Percentiles rank a stretch among this genome's conserved stretches.
Evolutionary conservation across 116 monocot genomes (phyloP).

Genomic region (Zostera marina): DNA sequence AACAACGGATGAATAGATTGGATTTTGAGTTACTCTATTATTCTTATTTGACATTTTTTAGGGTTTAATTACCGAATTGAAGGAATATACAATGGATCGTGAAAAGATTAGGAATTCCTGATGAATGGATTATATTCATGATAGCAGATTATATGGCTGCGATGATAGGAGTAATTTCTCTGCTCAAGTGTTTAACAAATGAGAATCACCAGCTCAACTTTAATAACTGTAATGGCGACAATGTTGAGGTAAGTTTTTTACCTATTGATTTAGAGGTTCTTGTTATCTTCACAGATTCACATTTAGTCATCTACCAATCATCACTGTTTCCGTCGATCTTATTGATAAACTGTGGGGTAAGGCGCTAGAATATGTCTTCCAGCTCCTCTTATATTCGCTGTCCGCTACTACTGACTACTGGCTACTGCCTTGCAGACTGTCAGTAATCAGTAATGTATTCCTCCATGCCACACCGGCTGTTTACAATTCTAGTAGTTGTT

Average conservation of each 20-base stretch:
- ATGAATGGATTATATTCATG: constrained; percentile 97
- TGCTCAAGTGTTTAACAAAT: constrained; percentile 96
- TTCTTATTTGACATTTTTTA: constrained; percentile 2
- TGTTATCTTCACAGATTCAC: too few relatives aligned
- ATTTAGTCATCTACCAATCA: too few relatives aligned
- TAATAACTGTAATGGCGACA: constrained; percentile 96
- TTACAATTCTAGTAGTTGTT: too few relatives aligned
- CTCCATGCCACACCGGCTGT: neutral
- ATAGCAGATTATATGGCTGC: constrained; percentile 99
- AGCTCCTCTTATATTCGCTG: too few relatives aligned
- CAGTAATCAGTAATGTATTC: constrained; percentile 25
- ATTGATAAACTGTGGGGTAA: too few relatives aligned
- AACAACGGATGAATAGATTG: neutral
- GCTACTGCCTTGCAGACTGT: too few relatives aligned
- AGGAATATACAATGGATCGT: constrained; percentile 36
- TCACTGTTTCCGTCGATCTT: too few relatives aligned
- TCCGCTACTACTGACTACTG: too few relatives aligned
- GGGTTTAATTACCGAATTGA: constrained; percentile 73
- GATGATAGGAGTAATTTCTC: constrained; percentile 86
- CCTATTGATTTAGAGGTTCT: too few relatives aligned
- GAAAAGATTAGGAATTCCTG: constrained; percentile 85
- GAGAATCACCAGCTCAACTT: constrained; percentile 93
- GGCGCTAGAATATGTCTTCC: too few relatives aligned
- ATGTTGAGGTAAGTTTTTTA: constrained; percentile 64
- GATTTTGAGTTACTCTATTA: too few relatives aligned